phyloP scores from a whole-genome alignment of 768 basidiomycete genomes.

The Collybiopsis confluens region DNA sequence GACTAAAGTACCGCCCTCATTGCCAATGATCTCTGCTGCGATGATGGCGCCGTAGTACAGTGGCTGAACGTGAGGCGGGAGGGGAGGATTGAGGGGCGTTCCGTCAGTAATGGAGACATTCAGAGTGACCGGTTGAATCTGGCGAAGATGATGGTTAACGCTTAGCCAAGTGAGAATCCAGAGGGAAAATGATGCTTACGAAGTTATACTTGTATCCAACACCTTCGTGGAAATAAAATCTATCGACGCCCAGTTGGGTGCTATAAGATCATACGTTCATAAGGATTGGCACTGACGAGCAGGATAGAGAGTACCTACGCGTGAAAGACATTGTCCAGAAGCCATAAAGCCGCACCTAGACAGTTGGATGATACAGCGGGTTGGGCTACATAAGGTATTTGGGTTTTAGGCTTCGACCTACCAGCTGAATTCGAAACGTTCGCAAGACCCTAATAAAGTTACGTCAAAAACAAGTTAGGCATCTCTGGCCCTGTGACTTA shows the following conservation, averaged over 20 bases:
- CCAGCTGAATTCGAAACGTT: slow-evolving; percentile 4
- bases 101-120: slow-evolving; percentile 57
- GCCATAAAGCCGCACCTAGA: slow-evolving; percentile 69
- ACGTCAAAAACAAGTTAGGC: slow-evolving; percentile 10
- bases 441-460: slow-evolving; percentile 12
- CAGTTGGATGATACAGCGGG: slow-evolving; percentile 57
- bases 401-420: no score
- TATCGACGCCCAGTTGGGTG: slow-evolving; percentile 18
- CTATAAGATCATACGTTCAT: no score
- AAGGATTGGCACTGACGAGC: no score
- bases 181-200: slow-evolving; percentile 24
- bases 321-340: slow-evolving; percentile 60
- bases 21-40: slow-evolving; percentile 53
- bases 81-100: slow-evolving; percentile 41
- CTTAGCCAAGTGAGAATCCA: background rate
- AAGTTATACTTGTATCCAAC: slow-evolving; percentile 71
- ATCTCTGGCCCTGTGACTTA: slow-evolving; percentile 15
- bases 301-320: slow-evolving; percentile 40
- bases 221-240: slow-evolving; percentile 62
- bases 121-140: slow-evolving; percentile 64
- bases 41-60: slow-evolving; percentile 64
- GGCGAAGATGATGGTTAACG: background rate
- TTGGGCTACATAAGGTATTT: background rate
- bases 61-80: slow-evolving; percentile 59
- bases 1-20: slow-evolving; percentile 33